Evolutionary conservation across 2,329 filamentous ascomycete genomes (phyloP).

Genomic region (Microcera coccophila): DNA sequence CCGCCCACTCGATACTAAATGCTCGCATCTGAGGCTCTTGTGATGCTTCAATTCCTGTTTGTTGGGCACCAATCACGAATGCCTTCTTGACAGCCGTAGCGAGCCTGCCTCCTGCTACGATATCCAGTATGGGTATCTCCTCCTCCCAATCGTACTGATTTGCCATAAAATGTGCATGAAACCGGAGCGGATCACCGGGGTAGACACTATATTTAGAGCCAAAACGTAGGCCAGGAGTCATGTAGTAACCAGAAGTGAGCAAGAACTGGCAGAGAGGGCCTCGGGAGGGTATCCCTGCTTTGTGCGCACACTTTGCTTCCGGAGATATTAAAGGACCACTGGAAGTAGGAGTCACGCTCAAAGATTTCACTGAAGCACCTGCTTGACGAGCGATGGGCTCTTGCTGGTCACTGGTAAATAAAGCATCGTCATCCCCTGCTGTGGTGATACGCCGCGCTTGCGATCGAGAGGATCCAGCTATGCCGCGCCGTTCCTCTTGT

Average conservation of each 20-base stretch:
- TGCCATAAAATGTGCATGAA: conserved; percentile 90
- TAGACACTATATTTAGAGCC: conserved; percentile 94
- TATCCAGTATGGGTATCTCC: conserved; percentile 75
- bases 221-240: conserved; percentile 89
- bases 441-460: conserved; percentile 1
- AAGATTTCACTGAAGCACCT: conserved; percentile 16
- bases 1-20: conserved; percentile 91
- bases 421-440: conserved; percentile 12
- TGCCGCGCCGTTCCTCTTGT: conserved; percentile 19
- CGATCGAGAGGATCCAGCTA: conserved; percentile 1
- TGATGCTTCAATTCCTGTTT: conserved; percentile 32
- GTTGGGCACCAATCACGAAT: conserved; percentile 75
- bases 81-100: conserved; percentile 97
- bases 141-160: conserved; percentile 85
- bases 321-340: conserved; percentile 29
- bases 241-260: conserved; percentile 75
- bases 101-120: conserved; percentile 80
- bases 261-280: conserved; percentile 73
- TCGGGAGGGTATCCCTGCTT: conserved; percentile 14
- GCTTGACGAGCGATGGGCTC: conserved; percentile 9
- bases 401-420: conserved; percentile 19
- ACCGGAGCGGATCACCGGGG: conserved; percentile 88
- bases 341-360: conserved; percentile 36
- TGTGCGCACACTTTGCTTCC: conserved; percentile 9
- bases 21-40: conserved; percentile 53